These are phyloP conservation scores for Neoboletus magnificus DNA, from an alignment of 768 basidiomycete genomes.

Conservation along the genomic window DNA sequence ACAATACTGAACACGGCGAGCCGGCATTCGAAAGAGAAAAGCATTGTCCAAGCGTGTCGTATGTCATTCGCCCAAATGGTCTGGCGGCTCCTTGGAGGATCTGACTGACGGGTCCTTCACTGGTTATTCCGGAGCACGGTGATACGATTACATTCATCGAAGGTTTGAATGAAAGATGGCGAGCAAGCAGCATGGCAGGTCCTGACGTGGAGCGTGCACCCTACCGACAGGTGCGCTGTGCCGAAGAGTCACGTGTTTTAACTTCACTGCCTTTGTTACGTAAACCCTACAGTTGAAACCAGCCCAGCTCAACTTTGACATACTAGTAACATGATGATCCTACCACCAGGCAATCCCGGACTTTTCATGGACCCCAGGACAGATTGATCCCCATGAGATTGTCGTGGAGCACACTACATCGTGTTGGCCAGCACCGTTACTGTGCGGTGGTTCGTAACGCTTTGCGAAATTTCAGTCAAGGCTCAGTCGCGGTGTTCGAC, in stretches of 20 bases:
- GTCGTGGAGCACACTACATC: not conserved
- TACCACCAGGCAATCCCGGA: not conserved
- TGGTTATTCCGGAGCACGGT: not conserved
- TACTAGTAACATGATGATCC: not conserved
- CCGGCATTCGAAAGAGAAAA: slow-evolving; percentile 4
- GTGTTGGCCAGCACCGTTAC: not conserved
- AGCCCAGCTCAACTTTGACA: too few relatives aligned
- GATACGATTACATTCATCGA: not conserved
- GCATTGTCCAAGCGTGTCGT: not conserved
- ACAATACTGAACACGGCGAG: not conserved
- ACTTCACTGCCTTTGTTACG: not conserved
- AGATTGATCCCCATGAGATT: too few relatives aligned
- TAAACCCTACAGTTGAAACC: too few relatives aligned
- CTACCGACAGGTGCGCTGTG: not conserved
- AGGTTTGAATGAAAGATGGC: not conserved
- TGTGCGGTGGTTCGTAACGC: not conserved
- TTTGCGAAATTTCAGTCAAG: not conserved
- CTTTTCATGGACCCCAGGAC: not conserved
- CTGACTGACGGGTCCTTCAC: not conserved
- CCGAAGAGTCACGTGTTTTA: slow-evolving; percentile 16
- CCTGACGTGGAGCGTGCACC: not conserved
- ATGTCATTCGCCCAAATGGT: not conserved
- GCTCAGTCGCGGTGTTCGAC: not conserved
- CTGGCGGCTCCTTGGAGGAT: not conserved
- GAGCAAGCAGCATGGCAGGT: not conserved